Evolutionary conservation across 2,329 filamentous ascomycete species (phyloP), one percentile per base, ranked within the genome.

Genomic region (Claviceps maximensis): DNA sequence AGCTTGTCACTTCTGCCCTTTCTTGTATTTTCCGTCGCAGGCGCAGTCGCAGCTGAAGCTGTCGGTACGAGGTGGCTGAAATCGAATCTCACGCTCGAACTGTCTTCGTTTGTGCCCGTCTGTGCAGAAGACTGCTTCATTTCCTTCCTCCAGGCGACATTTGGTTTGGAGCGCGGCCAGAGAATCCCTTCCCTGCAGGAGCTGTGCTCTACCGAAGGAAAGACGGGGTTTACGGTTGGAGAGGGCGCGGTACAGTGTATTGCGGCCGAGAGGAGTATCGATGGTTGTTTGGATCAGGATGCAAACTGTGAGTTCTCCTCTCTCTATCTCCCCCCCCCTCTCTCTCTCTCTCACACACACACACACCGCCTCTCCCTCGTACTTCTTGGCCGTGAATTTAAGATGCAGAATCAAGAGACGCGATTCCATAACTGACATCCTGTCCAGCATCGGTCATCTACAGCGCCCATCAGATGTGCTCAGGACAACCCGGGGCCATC

Each of bases 211-310:
- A 72, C 74, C 54, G 71, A 72, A 36, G 83, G 83, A 9, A 67
- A 65, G 13, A 76, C 76, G 31, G 83, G 81, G 10, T 84, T 82
- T 59, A 88, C 86, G 1, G 61, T 88, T 48, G 84, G 83, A n/a
- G 86, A 89, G 67, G 84, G 76, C 12, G 83, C 80, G 4, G 67
- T 87, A 56, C 78, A 83, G 61, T 89, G 86, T 64, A 74, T 86
- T 36, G 70, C 77, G 9, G 78, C 78, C 8, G 75, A 79, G 61
- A 67, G 63, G 53, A 65, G 66, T 38, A 60, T 74, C 46, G 75
- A 75, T 2, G 68, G 67, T 15, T 89, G 86, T 64, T 64, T 69
- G 4, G 68, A 71, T 3, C 60, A 67, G 12, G 74, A 78, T 33
- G 64, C 63, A 4, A 62, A 53, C 53, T 60, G 68, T 71, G 60